A percentile compares a stretch with the other conserved stretches of the same genome.
These are phyloP conservation scores for Cornus controversa DNA, from an alignment of 148 eudicot genomes.

Conservation along the genomic window DNA sequence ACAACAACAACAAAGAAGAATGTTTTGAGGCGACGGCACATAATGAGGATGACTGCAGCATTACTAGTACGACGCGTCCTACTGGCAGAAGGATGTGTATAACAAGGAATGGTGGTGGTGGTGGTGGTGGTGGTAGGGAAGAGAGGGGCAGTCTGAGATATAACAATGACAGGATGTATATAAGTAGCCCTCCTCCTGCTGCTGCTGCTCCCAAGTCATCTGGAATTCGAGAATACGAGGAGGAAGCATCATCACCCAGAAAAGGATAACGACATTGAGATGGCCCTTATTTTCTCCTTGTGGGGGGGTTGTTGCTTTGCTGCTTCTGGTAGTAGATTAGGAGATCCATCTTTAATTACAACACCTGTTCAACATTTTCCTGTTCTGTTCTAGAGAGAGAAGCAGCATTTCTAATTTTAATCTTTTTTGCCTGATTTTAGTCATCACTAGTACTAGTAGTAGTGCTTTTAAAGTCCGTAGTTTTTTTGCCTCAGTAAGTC, in stretches of 20 bases:
- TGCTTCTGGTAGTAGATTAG: slow-evolving; percentile 5
- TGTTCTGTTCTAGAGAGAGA: background rate
- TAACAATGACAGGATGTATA: slow-evolving; percentile 27
- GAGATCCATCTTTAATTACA: background rate
- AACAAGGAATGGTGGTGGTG: slow-evolving; percentile 20
- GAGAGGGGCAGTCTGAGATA: slow-evolving; percentile 31
- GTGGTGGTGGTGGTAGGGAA: too few relatives aligned
- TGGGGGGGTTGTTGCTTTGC: slow-evolving; percentile 1
- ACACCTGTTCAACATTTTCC: background rate
- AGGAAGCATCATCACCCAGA: slow-evolving; percentile 27
- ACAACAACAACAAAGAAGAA: too few relatives aligned
- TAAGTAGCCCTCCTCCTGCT: too few relatives aligned
- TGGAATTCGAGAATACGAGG: slow-evolving; percentile 27
- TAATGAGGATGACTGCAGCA: slow-evolving; percentile 18
- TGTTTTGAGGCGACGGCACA: slow-evolving; percentile 4
- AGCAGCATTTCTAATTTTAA: slow-evolving; percentile 11
- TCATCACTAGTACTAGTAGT: too few relatives aligned
- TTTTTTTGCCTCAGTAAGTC: slow-evolving; percentile 10
- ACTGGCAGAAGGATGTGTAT: slow-evolving; percentile 33
- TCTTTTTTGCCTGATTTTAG: slow-evolving; percentile 7
- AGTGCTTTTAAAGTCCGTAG: background rate
- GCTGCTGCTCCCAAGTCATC: slow-evolving; percentile 23
- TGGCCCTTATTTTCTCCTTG: background rate
- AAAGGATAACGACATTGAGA: slow-evolving; percentile 12
- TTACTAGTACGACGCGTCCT: slow-evolving; percentile 6